Conservation (phyloP, 73 alveolate species). For the Urostyla sp. region DNA sequence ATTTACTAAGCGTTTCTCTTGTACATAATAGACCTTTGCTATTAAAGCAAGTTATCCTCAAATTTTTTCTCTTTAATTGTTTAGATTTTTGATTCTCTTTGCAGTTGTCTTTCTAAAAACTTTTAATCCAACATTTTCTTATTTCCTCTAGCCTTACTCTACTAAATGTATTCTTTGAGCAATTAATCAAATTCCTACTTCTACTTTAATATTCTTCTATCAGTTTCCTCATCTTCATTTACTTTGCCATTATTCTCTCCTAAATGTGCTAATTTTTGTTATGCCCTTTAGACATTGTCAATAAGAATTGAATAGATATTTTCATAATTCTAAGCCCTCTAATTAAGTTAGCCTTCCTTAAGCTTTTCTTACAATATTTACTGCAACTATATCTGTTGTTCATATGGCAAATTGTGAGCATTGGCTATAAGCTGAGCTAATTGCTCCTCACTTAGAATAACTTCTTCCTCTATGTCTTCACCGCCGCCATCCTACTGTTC, state of each 20-base stretch:
- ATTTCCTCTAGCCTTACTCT: background rate
- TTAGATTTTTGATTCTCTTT: constrained; percentile 18
- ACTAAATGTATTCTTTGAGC: background rate
- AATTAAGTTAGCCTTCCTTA: constrained; percentile 29
- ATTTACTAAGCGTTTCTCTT: constrained; percentile 58
- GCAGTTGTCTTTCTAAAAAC: background rate
- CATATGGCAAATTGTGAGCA: constrained; percentile 40
- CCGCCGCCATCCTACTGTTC: constrained; percentile 28
- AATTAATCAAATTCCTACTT: constrained; percentile 41
- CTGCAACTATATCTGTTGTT: constrained; percentile 16
- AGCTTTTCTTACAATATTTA: constrained; percentile 17
- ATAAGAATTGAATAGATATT: constrained; percentile 28
- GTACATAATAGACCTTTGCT: constrained; percentile 33
- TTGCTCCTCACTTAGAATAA: constrained; percentile 33
- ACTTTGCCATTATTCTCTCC: constrained; percentile 1
- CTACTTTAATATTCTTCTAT: constrained; percentile 29
- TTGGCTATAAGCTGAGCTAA: constrained; percentile 27
- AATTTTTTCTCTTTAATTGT: constrained; percentile 28
- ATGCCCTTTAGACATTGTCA: constrained; percentile 42
- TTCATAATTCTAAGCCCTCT: constrained; percentile 37
- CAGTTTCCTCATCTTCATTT: constrained; percentile 48
- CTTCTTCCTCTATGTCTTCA: constrained; percentile 1
- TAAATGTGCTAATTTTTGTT: constrained; percentile 34
- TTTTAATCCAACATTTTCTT: constrained; percentile 11
- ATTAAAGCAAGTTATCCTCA: constrained; percentile 24